Evolutionary conservation across 2,329 filamentous ascomycete species (phyloP).

Genomic region (Fusarium hainanense): DNA sequence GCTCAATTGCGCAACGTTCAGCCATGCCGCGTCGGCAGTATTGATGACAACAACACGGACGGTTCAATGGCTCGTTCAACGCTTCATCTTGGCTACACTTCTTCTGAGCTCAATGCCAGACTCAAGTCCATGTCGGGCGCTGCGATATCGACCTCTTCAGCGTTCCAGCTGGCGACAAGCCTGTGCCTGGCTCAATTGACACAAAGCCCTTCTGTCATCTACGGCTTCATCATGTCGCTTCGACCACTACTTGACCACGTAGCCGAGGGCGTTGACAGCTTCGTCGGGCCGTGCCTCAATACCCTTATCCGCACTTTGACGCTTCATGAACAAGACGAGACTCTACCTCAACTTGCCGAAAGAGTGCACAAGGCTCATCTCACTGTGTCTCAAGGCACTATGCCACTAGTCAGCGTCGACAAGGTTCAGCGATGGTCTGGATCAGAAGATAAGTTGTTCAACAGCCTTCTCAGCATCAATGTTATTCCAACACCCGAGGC

Average conservation of each 20-base stretch:
- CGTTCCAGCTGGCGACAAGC: constrained; percentile 16
- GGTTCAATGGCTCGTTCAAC: constrained; percentile 10
- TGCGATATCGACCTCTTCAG: not conserved
- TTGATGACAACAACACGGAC: not conserved
- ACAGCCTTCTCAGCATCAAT: constrained; percentile 26
- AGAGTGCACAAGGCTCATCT: constrained; percentile 9
- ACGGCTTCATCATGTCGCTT: constrained; percentile 28
- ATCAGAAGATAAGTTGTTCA: constrained; percentile 15
- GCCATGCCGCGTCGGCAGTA: not conserved
- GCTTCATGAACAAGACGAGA: not conserved
- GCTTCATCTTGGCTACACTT: not conserved
- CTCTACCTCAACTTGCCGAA: not conserved
- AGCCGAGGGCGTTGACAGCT: not conserved
- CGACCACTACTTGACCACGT: not conserved
- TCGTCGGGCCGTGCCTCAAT: constrained; percentile 25
- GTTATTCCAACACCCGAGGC: not conserved
- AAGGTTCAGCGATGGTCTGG: constrained; percentile 23
- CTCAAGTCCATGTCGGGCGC: not conserved
- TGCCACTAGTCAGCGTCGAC: constrained; percentile 19
- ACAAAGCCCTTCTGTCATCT: not conserved
- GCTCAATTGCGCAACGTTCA: not conserved
- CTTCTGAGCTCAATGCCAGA: constrained; percentile 2
- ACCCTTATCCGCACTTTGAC: not conserved
- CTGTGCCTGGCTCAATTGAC: constrained; percentile 18
- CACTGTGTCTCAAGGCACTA: not conserved